Base-by-base conservation (phyloP, 1,284 basidiomycete species). In the Neonothopanus nambi region DNA sequence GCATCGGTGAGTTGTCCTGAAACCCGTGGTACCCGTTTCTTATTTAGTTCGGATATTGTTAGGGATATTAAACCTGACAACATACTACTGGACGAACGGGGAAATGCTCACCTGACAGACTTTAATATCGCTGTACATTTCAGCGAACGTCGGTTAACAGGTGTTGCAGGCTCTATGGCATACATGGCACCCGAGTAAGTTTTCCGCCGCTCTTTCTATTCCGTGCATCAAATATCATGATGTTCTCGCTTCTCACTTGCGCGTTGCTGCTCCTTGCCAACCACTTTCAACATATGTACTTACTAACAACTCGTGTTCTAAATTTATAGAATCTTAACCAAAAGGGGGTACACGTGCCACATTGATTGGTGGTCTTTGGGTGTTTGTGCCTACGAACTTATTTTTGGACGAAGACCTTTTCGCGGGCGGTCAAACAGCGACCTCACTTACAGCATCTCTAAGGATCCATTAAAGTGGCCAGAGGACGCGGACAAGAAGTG, bases 71-170 rank as follows among this genome's bases (percentile, higher is more conserved):
- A 99, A 70, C 96, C 96, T 0, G 96, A 99, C 72, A 98, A 99
- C 68, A 95, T 99, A 57, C 83, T 99, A 21, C 82, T 99, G 9
- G 96, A 98, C 68, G 95, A 97, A 67, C 81, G 83, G 51, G 96
- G 96, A 1, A 95, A 99, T 66, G 95, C 95, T 1, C 96, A 98
- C 69, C 79, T 99, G 58, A 98, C 96, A 9, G 96, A 99, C 68
- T 97, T 99, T 73, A 99, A 99, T 70, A 98, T 99, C 59, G 96
- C 95, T 13, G 93, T 99, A 4, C 96, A 99, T 70, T 98, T 93
- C 66, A 86, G 89, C 4, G 93, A 96, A 47, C 80, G 90, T 48
- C 79, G 87, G 51, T 77, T 98, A 39, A 95, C 91, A 7, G 94
- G 94, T n/a, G 91, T 99, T 0, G 96, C 95, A n/a, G 95, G 95